phyloP scores from a whole-genome alignment of 31 red algal genomes.

The Porphyra umbilicalis region DNA sequence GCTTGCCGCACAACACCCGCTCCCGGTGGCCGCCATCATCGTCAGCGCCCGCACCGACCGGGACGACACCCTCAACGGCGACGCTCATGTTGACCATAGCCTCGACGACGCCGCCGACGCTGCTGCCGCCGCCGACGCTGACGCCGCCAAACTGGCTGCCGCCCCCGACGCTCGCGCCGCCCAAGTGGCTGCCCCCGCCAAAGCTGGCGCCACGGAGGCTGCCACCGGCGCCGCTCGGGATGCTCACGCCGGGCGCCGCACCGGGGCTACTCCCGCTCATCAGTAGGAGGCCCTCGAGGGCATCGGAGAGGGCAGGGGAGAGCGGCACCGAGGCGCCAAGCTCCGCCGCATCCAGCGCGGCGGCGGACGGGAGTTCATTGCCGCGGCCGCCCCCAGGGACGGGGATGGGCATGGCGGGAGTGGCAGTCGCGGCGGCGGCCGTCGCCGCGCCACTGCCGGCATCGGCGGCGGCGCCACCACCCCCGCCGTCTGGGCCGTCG shows the following conservation, averaged over 20 bases:
- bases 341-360: not conserved
- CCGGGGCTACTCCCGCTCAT: constrained; percentile 9
- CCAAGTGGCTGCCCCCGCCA: not conserved
- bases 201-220: too few relatives aligned
- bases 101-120: not conserved
- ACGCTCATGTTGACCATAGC: not conserved
- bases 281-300: constrained; percentile 18
- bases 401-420: not conserved
- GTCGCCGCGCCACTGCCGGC: not conserved
- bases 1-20: not conserved
- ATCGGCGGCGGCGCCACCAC: not conserved
- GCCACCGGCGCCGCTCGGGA: not conserved
- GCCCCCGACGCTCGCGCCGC: not conserved
- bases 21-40: not conserved
- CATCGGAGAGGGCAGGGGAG: constrained; percentile 8
- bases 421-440: not conserved
- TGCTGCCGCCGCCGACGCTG: not conserved
- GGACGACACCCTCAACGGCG: not conserved
- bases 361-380: not conserved
- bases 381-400: not conserved
- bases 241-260: not conserved
- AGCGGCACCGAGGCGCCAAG: not conserved
- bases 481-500: not conserved
- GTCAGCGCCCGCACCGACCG: too few relatives aligned
- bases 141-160: not conserved